A percentile compares a stretch with the other conserved stretches of the same genome.
Conservation (phyloP, 2,329 filamentous ascomycete genomes). For the Sporothrix euskadiensis region DNA sequence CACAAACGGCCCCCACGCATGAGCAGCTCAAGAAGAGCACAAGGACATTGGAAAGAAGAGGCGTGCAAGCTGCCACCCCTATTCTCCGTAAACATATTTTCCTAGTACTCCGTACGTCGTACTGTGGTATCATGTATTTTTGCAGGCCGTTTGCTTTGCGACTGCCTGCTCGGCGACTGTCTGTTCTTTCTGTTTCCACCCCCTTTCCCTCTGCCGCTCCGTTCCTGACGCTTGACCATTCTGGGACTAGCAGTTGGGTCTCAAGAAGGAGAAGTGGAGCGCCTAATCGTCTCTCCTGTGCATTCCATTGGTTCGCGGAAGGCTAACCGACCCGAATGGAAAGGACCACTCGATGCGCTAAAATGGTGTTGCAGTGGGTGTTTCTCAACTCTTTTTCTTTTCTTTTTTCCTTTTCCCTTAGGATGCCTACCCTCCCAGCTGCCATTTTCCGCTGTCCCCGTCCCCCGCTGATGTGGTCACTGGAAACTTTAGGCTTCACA, state of each 20-base stretch:
- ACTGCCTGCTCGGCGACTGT: neutral
- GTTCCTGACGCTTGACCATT: slow-evolving; percentile 28
- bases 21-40: neutral
- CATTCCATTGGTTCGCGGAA: slow-evolving; percentile 46
- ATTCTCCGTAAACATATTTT: neutral
- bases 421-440: neutral
- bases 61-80: neutral
- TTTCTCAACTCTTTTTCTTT: slow-evolving; percentile 8
- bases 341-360: slow-evolving; percentile 27
- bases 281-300: slow-evolving; percentile 37
- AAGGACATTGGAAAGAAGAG: neutral
- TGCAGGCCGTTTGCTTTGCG: neutral
- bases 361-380: slow-evolving; percentile 29
- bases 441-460: neutral
- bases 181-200: slow-evolving; percentile 5
- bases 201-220: slow-evolving; percentile 21
- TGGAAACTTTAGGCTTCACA: neutral
- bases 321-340: slow-evolving; percentile 36
- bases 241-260: slow-evolving; percentile 5
- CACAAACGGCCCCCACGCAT: neutral
- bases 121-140: neutral
- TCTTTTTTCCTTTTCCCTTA: neutral
- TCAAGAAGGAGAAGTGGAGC: slow-evolving; percentile 28
- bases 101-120: too few species aligned
- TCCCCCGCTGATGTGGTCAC: neutral